Evolutionary conservation across 805 yeast species (phyloP), one percentile per base, ranked within the genome.

Genomic region (Starmerella kuoi): DNA sequence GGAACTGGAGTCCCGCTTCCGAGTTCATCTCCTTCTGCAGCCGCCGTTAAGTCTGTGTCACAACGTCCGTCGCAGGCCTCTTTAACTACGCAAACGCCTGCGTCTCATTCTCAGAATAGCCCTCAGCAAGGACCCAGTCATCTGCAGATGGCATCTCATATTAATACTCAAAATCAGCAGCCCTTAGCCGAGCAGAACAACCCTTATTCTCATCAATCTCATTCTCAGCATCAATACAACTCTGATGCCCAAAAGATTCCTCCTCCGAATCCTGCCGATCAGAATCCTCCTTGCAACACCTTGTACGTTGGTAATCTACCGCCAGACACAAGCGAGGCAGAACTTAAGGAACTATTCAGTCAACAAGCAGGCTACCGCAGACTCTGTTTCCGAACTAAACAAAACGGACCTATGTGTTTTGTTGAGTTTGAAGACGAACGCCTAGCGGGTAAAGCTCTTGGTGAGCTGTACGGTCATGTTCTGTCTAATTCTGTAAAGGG

Each of bases 271-370:
- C 98, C 98, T 5, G 97, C 98, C 2, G 98, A 91, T 62, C 98
- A 91, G 63, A 91, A 91, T 58, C 97, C 98, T 3, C 98, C 98
- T 6, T 91, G 98, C 65, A 91, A 91, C 61, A 91, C 98, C 0
- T 67, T 91, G 43, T 91, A 91, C 56, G 98, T 91, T 37, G 98
- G 98, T 17, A 91, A 91, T 60, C 69, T 91, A 55, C 97, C 98
- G 2, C 95, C 95, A 15, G 95, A 91, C 66, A 94, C 96, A 2
- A 79, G 93, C 2, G 98, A 91, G 59, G 80, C 79, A 43, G 98
- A 91, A 61, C 72, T 91, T 49, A 75, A 95, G 52, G 77, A 83
- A 31, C 64, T 91, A 49, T 91, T 91, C 59, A 73, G 91, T 30
- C 79, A 83, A 6, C 95, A 88, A 56, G 76, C 79, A 46, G 98